Evolutionary conservation across 192 early-diverging fungal species (phyloP), one percentile per base, ranked within the genome.

Genomic region (Coemansia sp.): DNA sequence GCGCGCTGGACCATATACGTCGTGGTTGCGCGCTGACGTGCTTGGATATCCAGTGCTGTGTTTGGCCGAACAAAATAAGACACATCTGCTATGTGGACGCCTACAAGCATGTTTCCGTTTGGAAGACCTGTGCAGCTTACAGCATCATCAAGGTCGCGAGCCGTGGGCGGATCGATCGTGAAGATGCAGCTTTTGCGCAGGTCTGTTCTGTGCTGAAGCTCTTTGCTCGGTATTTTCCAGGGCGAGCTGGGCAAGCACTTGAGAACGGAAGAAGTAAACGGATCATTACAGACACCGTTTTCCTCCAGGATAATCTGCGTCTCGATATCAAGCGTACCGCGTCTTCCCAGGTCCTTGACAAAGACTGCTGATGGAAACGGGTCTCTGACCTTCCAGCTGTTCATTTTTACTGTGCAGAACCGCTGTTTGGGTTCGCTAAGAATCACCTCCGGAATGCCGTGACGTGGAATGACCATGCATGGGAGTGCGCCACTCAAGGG

Each of bases 41-140:
- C 98, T 68, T 97, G 92, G 55, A 80, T 71, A 77, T 99, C 96
- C 85, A 99, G 85, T 10, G 90, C 85, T 32, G 90, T 90, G 21
- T 83, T 79, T 6, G 88, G 86, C 40, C 84, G 86, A 39, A 99
- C 95, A 88, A 99, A 99, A 69, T 92, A 88, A 5, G 94, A 92
- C 10, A 98, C 96, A 82, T 99, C 97, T 22, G 97, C 97, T 85
- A 99, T 99, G 72, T 99, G 90, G 51, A 91, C 89, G 15, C 90
- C 89, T 12, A 77, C 32, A 42, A 72, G 69, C 39, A 79, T 48
- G 36, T 76, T 76, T 8, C 74, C 77, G 54, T 76, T 76, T 18
- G 77, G 77, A 46, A 85, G 66, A 45, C 8, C 11, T 39, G 68
- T 65, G 62, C 65, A 85, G 32, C 71, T 71, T 66, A 72, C 72